Evolutionary conservation across 1,139 yeast genomes (phyloP).

Genomic region (Saccharomyces hybrid): DNA sequence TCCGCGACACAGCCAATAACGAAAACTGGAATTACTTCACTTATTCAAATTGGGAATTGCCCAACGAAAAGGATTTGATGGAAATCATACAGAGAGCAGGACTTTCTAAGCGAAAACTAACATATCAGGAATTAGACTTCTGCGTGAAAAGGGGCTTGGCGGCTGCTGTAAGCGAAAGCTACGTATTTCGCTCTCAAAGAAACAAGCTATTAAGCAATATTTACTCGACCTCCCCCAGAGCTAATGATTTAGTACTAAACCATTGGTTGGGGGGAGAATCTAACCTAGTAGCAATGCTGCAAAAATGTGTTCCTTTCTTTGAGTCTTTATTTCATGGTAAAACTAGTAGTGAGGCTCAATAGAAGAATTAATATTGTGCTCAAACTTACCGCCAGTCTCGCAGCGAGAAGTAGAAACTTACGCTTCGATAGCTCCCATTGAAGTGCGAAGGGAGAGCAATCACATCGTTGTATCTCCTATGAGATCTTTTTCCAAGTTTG

Average conservation of each 20-base stretch:
- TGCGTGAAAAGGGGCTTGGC: conserved; percentile 47
- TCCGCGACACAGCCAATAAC: conserved; percentile 23
- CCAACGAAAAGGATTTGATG: conserved; percentile 36
- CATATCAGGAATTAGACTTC: conserved; percentile 27
- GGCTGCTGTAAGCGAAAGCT: conserved; percentile 26
- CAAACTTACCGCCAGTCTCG: conserved; percentile 13
- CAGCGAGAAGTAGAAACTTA: not conserved
- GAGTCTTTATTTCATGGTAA: conserved; percentile 8
- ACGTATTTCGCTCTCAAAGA: conserved; percentile 10
- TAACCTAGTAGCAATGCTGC: conserved; percentile 13
- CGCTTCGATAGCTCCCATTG: not conserved
- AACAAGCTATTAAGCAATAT: conserved; percentile 11
- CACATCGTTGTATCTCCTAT: conserved; percentile 23
- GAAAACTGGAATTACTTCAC: conserved; percentile 26
- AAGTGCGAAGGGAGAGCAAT: not conserved
- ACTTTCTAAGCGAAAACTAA: conserved; percentile 5
- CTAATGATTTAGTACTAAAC: conserved; percentile 16
- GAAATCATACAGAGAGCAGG: conserved; percentile 22
- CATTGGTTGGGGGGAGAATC: conserved; percentile 23
- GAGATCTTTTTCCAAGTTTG: conserved; percentile 36
- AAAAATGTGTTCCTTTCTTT: conserved; percentile 13
- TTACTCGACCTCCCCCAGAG: conserved; percentile 15
- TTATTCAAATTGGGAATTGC: conserved; percentile 39
- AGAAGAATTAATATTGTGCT: conserved; percentile 6
- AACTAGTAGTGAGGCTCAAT: conserved; percentile 2